Percentiles rank a stretch among this genome's conserved stretches.
These are phyloP conservation scores for Posidonia australis DNA, from an alignment of 106 monocot species.

Conservation along the genomic window DNA sequence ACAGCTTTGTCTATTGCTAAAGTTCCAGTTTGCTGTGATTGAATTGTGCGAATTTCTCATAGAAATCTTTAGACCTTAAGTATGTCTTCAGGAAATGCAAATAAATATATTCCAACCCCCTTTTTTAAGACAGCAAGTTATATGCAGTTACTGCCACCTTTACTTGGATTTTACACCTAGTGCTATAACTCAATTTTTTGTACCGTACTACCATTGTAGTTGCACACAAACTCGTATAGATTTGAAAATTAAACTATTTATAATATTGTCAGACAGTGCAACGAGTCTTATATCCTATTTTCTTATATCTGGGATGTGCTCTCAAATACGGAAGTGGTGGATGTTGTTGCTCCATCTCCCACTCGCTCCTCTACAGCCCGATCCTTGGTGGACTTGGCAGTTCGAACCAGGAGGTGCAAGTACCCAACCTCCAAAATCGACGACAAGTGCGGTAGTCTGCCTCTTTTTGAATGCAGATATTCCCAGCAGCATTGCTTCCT, in stretches of 20 bases:
- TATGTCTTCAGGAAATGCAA: too few species aligned
- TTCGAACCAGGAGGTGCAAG: conserved; percentile 40
- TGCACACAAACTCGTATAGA: neutral
- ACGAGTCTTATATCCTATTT: neutral
- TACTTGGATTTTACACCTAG: too few species aligned
- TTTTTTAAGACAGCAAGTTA: too few species aligned
- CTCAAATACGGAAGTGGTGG: conserved; percentile 63
- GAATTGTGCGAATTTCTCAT: too few species aligned
- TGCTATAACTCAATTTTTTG: too few species aligned
- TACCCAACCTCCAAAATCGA: conserved; percentile 76
- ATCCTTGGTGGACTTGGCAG: conserved; percentile 55
- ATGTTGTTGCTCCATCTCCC: conserved; percentile 47
- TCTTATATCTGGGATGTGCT: conserved; percentile 70
- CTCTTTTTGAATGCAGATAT: conserved; percentile 40
- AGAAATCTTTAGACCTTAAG: too few species aligned
- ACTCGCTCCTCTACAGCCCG: conserved; percentile 48
- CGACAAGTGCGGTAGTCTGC: conserved; percentile 79
- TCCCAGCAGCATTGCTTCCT: conserved; percentile 1
- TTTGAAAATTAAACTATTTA: neutral
- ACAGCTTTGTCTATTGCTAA: too few species aligned
- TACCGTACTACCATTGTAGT: too few species aligned
- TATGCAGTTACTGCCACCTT: too few species aligned
- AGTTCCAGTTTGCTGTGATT: too few species aligned
- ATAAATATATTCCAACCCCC: too few species aligned
- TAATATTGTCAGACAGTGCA: neutral